Evolutionary conservation across 495 filamentous ascomycete species (phyloP), one percentile per base, ranked within the genome.

Genomic region (Xylaria grammica): DNA sequence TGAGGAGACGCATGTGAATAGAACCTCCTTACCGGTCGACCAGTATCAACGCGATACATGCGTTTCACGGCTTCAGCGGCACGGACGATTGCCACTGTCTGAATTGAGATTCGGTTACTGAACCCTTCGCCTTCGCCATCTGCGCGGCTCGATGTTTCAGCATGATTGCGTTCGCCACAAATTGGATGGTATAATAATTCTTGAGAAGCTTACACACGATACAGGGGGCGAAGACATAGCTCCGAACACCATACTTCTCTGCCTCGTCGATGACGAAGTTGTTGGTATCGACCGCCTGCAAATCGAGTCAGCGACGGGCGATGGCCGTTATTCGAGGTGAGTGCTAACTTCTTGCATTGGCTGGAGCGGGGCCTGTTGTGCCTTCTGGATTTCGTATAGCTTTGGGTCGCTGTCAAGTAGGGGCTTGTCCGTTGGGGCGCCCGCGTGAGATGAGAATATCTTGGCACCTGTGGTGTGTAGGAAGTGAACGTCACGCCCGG

Each of bases 171-270:
- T 30, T 26, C n/a, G 7, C 26, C 44, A 32, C 0, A 20, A 13
- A 7, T 27, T 26, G 15, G 10, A 24, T 7, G 55, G 27, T 6
- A 7, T 27, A 36, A 19, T 4, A 36, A n/a, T 42, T 22, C 11
- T 34, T 36, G 26, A 9, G 19, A 19, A 20, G 65, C 72, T 65
- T 62, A 75, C 72, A 81, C 4, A 82, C 79, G 53, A 81, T 69
- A 60, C 81, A 84, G 0, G 81, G 81, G 0, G 66, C 67, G 63
- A 84, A 82, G 55, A 85, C 76, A 53, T 85, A 84, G 60, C 74
- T 77, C 24, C 70, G 66, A 29, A 85, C 76, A 0, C 75, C 81
- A 30, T 74, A 62, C 10, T 59, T 48, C 19, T 79, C 76, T 0
- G 74, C 72, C 20, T 66, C 62, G 11, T 82, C 77, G 38, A 84